A percentile compares a stretch with the other conserved stretches of the same genome.
Conservation (phyloP, 2,329 filamentous ascomycete species). For the Phaeosphaeriaceae sp. region DNA sequence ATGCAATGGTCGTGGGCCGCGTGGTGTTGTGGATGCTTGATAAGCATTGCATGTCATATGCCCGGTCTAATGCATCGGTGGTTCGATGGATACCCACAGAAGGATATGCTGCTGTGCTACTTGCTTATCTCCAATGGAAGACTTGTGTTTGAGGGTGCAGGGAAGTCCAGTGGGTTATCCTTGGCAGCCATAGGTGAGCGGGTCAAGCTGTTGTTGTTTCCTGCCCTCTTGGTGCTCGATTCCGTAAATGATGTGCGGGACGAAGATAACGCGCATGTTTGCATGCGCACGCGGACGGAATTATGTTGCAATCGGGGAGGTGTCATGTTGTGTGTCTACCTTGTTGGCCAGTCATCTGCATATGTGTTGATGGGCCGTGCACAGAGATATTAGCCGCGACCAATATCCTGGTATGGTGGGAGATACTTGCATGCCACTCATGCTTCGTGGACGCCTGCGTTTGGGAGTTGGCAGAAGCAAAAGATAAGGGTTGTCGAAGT, state of each 20-base stretch:
- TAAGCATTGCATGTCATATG: not conserved
- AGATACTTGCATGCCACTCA: not conserved
- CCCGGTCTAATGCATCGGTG: not conserved
- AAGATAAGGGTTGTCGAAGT: not conserved
- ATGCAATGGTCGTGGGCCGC: too few relatives aligned
- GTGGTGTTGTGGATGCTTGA: not conserved
- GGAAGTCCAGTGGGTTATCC: not conserved
- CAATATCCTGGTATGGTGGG: conserved; percentile 15
- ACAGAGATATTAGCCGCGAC: conserved; percentile 32
- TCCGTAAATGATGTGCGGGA: not conserved
- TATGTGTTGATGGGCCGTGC: conserved; percentile 19
- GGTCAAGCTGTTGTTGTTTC: not conserved
- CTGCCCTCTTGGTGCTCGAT: not conserved
- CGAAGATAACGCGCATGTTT: not conserved
- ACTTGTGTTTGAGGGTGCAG: not conserved
- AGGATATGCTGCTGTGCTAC: not conserved
- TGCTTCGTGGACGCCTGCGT: not conserved
- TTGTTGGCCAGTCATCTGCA: not conserved
- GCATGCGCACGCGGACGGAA: not conserved
- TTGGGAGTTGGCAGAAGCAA: not conserved
- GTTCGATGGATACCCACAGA: not conserved
- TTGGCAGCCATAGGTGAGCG: not conserved
- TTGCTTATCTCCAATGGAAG: not conserved
- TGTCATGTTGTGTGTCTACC: not conserved
- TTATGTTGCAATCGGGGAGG: not conserved